Evolutionary conservation across 2,329 filamentous ascomycete species (phyloP), one percentile per base, ranked within the genome.

Genomic region (Diaporthe australafricana): DNA sequence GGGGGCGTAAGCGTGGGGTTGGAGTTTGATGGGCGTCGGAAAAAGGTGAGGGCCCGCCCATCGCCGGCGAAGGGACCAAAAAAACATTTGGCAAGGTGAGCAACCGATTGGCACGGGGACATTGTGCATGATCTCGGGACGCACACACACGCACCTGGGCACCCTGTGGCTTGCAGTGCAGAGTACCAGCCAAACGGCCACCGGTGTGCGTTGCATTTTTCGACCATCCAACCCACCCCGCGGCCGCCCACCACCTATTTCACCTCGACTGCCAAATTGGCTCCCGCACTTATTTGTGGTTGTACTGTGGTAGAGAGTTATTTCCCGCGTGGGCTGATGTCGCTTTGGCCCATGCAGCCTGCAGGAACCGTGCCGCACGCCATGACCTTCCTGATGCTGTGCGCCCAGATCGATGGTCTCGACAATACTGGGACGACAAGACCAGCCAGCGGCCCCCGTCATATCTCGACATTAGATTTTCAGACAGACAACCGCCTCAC

Each of bases 361-460:
- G 60, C 60, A 65, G 60, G 60, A 65, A 65, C 60, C 22, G 5
- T 42, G 7, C 38, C 60, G 60, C 30, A 47, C 45, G 50, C 32
- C 32, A 35, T 35, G 32, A 35, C 42, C 60, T 65, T 50, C 60
- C 60, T 38, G 45, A 65, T 65, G 60, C 60, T 50, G 60, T 65
- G 45, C 60, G 60, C 60, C 60, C 40, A 63, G 60, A 48, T 48
- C 42, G 42, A 48, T 63, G 60, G 45, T 50, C 22, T 25, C n/a
- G 60, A 38, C 27, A 50, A 27, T 25, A 38, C 60, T 48, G 60
- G 60, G 60, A 27, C 16, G 30, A 50, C 45, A 25, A n/a, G n/a
- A n/a, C n/a, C n/a, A n/a, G n/a, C n/a, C n/a, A n/a, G n/a, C n/a
- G n/a, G 60, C 42, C 9, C 42, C 30, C 32, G 30, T 65, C 60